phyloP scores from a whole-genome alignment of 371 early-diverging fungal genomes.

The Actinomortierella wolfii region DNA sequence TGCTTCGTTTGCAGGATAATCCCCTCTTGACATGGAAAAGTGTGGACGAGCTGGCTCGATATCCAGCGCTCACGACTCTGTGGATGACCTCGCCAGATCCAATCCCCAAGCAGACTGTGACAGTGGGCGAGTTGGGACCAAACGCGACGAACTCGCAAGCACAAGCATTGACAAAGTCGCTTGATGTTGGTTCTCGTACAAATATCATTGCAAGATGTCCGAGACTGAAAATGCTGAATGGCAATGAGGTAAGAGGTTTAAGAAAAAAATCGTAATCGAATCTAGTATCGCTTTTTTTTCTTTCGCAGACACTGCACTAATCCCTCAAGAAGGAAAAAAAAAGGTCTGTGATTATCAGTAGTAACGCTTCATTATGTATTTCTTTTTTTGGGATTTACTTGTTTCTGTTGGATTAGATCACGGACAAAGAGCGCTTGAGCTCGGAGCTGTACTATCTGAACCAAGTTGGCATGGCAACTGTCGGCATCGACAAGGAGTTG shows the following conservation, averaged over 20 bases:
- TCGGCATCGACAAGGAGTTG: conserved; percentile 45
- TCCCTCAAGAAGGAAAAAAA: too few species aligned
- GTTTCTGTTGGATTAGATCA: too few species aligned
- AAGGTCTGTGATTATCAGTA: neutral
- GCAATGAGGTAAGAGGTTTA: conserved; percentile 22
- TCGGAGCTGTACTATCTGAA: conserved; percentile 79
- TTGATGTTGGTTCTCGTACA: conserved; percentile 9
- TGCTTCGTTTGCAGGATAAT: conserved; percentile 29
- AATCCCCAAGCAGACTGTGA: too few species aligned
- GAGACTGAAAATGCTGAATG: conserved; percentile 18
- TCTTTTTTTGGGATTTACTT: too few species aligned
- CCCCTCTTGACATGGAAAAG: conserved; percentile 18
- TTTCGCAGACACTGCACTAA: too few species aligned
- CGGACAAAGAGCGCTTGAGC: conserved; percentile 60
- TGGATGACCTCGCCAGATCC: conserved; percentile 11
- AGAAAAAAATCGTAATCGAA: too few species aligned
- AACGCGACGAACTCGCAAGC: too few species aligned
- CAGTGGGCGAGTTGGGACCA: too few species aligned
- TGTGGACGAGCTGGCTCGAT: conserved; percentile 25
- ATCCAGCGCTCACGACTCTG: conserved; percentile 11
- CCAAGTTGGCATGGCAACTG: conserved; percentile 49
- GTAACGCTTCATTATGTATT: too few species aligned
- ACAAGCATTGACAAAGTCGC: neutral
- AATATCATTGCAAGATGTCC: conserved; percentile 24
- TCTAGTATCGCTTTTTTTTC: too few species aligned